Conservation (phyloP, 2,329 filamentous ascomycete species). For the Knoxdaviesia proteae region DNA sequence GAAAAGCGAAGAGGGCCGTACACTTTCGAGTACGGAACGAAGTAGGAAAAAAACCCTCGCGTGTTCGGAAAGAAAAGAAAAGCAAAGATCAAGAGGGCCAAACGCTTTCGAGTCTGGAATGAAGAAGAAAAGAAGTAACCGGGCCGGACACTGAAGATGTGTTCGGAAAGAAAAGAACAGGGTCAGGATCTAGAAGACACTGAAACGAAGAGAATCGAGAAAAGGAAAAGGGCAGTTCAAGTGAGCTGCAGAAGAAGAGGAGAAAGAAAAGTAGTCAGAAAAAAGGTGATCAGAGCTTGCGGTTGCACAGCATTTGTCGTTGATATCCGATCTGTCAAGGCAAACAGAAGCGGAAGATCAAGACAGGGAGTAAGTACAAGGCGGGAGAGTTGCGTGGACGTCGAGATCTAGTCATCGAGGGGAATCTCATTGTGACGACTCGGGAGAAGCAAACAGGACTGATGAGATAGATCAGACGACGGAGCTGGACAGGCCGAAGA, state of each 20-base stretch:
- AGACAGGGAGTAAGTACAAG: too few relatives aligned
- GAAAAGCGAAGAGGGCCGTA: too few relatives aligned
- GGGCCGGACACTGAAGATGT: conserved; percentile 1
- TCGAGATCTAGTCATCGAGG: too few relatives aligned
- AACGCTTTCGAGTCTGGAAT: background rate
- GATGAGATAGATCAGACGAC: background rate
- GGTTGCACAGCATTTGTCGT: too few relatives aligned
- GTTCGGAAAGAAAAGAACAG: background rate
- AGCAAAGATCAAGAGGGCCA: background rate
- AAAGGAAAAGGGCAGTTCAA: background rate
- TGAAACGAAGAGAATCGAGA: background rate
- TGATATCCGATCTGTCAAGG: too few relatives aligned
- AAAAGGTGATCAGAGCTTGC: background rate
- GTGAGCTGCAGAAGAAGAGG: background rate
- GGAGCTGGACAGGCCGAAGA: background rate
- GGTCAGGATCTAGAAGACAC: background rate
- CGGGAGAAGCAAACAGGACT: too few relatives aligned
- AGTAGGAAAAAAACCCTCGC: too few relatives aligned
- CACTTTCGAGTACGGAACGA: too few relatives aligned
- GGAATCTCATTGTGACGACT: too few relatives aligned
- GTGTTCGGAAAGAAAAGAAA: background rate
- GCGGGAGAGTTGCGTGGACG: too few relatives aligned
- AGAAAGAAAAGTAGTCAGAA: background rate
- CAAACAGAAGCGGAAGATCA: too few relatives aligned
- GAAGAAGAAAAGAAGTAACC: background rate